Evolutionary conservation across 106 monocot genomes (phyloP).

Genomic region (Dioscorea dumetorum): DNA sequence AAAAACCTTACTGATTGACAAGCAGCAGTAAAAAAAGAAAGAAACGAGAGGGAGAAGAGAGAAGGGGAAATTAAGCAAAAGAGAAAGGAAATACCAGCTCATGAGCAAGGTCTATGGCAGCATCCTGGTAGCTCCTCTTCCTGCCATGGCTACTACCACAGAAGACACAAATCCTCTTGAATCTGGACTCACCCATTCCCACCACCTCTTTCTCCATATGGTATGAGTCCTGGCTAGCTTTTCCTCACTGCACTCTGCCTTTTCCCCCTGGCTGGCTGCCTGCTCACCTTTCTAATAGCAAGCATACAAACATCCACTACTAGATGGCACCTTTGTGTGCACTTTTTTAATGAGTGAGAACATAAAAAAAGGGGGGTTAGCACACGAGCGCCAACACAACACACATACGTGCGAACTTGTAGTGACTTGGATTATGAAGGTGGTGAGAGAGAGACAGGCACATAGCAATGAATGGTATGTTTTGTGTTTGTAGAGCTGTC

Average conservation of each 20-base stretch:
- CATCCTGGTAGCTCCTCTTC: constrained; percentile 81
- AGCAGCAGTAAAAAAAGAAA: not conserved
- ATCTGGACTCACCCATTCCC: constrained; percentile 29
- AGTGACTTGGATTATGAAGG: too few relatives aligned
- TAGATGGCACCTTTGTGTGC: not conserved
- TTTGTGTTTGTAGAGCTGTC: too few relatives aligned
- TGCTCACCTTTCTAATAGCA: not conserved
- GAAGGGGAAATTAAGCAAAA: not conserved
- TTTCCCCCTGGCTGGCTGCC: not conserved
- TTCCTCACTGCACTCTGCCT: constrained; percentile 21
- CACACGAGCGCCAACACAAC: not conserved
- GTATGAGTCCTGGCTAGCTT: not conserved
- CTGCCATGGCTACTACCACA: constrained; percentile 84
- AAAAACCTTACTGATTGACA: not conserved
- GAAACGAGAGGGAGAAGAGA: not conserved
- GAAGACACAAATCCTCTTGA: constrained; percentile 81
- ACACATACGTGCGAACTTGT: not conserved
- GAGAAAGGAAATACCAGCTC: constrained; percentile 40
- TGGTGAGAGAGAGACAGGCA: too few relatives aligned
- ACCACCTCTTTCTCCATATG: not conserved
- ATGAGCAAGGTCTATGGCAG: constrained; percentile 63
- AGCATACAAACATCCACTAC: not conserved
- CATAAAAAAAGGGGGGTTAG: not conserved
- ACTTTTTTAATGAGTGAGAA: not conserved
- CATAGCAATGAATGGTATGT: too few relatives aligned